Conservation (phyloP, 2,329 filamentous ascomycete genomes). For the Verticillium alfalfae region DNA sequence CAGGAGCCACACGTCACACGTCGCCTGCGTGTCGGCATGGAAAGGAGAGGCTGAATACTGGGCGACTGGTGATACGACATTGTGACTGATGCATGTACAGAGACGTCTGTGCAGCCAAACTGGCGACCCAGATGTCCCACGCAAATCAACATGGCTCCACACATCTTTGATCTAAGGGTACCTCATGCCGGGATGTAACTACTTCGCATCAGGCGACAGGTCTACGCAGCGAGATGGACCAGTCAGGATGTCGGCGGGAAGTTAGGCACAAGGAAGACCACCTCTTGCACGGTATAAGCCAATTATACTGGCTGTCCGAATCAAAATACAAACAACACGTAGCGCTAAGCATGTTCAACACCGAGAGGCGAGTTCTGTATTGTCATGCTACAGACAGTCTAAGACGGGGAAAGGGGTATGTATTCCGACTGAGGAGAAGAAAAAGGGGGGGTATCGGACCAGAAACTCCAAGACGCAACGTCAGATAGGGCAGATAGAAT, state of each 20-base stretch:
- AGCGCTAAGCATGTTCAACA: too few species aligned
- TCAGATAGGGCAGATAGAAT: neutral
- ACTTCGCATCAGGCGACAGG: too few species aligned
- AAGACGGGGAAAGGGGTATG: neutral
- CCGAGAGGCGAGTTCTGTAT: neutral
- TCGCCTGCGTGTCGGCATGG: neutral
- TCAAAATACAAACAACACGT: too few species aligned
- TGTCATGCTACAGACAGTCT: neutral
- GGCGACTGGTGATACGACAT: neutral
- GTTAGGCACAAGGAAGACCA: too few species aligned
- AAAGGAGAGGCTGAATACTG: neutral
- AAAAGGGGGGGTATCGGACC: neutral
- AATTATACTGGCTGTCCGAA: too few species aligned
- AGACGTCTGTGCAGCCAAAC: neutral
- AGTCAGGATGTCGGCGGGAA: too few species aligned
- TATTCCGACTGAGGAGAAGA: neutral
- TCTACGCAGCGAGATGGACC: too few species aligned
- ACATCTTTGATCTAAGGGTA: too few species aligned
- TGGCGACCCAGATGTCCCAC: too few species aligned
- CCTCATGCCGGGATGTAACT: too few species aligned
- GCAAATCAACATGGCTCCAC: too few species aligned
- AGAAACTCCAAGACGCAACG: neutral
- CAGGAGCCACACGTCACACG: neutral
- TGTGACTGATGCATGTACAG: neutral
- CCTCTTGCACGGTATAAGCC: too few species aligned